Conservation (phyloP, 129 eudicot genomes). For the Ambrosia artemisiifolia region DNA sequence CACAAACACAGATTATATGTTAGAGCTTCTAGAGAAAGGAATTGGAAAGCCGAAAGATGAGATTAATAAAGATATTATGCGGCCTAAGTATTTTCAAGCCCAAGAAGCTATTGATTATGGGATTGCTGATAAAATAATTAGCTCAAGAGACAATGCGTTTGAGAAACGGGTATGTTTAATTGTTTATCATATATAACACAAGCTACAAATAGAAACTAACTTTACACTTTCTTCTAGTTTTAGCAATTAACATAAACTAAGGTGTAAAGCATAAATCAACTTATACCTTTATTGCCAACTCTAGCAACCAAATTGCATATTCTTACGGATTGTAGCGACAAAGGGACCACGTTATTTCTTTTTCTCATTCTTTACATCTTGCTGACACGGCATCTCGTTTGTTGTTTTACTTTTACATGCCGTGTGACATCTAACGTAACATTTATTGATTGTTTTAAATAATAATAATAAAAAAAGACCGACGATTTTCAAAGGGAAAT, state of each 20-base stretch:
- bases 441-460: not conserved
- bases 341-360: not conserved
- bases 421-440: not conserved
- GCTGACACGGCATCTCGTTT: not conserved
- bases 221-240: not conserved
- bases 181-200: not conserved
- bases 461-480: not conserved
- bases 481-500: not conserved
- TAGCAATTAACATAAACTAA: not conserved
- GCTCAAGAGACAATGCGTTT: slow-evolving; percentile 46
- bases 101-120: slow-evolving; percentile 85
- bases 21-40: slow-evolving; percentile 71
- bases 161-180: slow-evolving; percentile 50
- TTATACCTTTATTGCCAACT: not conserved
- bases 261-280: not conserved
- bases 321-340: too few relatives aligned
- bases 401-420: not conserved
- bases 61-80: slow-evolving; percentile 56
- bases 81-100: slow-evolving; percentile 52
- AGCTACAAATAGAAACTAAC: not conserved
- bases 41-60: slow-evolving; percentile 75
- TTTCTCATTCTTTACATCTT: not conserved
- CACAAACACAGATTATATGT: slow-evolving; percentile 51
- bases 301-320: not conserved
- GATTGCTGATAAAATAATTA: slow-evolving; percentile 71